These are phyloP conservation scores for Lotus japonicus DNA, from an alignment of 306 rosid species.

Conservation along the genomic window DNA sequence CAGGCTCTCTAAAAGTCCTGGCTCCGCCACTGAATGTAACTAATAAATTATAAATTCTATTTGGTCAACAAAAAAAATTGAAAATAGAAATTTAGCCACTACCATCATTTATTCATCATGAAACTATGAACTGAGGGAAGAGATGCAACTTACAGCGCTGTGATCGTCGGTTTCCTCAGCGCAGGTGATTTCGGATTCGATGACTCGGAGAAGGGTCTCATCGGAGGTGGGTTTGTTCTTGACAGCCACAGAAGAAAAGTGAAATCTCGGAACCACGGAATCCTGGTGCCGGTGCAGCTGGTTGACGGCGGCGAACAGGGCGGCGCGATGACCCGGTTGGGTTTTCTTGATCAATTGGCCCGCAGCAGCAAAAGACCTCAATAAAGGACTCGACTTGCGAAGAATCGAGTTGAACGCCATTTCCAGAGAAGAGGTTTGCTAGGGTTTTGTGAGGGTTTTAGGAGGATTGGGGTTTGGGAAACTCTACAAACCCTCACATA, in stretches of 20 bases:
- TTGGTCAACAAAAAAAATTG: background rate
- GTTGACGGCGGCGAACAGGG: constrained; percentile 31
- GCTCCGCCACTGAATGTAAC: no score
- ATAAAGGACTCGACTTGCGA: constrained; percentile 55
- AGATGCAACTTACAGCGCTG: constrained; percentile 33
- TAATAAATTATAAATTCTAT: background rate
- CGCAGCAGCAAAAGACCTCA: constrained; percentile 41
- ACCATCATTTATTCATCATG: background rate
- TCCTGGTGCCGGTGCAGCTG: constrained; percentile 1
- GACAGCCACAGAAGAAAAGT: constrained; percentile 41
- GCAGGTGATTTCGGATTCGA: constrained; percentile 61
- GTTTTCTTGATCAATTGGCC: constrained; percentile 30
- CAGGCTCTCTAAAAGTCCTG: no score
- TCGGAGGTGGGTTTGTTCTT: constrained; percentile 40
- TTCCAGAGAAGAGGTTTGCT: constrained; percentile 21
- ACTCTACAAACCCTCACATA: background rate
- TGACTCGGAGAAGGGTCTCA: constrained; percentile 48
- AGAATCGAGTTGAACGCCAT: constrained; percentile 69
- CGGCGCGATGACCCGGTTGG: constrained; percentile 29
- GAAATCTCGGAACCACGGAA: constrained; percentile 26
- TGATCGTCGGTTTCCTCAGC: constrained; percentile 57
- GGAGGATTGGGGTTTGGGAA: background rate
- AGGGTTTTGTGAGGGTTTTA: constrained; percentile 31
- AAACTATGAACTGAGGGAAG: background rate
- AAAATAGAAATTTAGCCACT: background rate